Evolutionary conservation across 2,329 filamentous ascomycete genomes (phyloP), one percentile per base, ranked within the genome.

Genomic region (Zasmidium angulare): DNA sequence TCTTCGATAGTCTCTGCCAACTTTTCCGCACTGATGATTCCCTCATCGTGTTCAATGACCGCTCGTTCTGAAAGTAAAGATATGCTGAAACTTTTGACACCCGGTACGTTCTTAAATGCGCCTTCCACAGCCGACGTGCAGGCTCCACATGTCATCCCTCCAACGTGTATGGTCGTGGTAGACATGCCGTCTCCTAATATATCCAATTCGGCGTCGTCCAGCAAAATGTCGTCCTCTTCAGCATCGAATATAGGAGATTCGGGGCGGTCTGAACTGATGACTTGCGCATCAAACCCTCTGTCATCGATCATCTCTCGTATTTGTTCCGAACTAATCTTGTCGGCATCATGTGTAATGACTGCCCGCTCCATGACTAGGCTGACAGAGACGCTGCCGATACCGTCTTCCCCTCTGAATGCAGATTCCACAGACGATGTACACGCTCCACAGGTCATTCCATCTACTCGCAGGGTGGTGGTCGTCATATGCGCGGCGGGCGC

Each of bases 81-180:
- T 69, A 99, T 89, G 10, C 92, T 96, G 60, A 98, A 91, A 68
- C 84, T 91, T 63, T 89, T 90, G 10, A 95, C 87, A 56, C 95
- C 93, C 43, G 89, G 82, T 3, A 96, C 84, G 66, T 84, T 86
- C 70, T 91, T 89, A 78, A 99, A 96, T 66, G 90, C 95, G 60
- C 89, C 86, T 81, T 98, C 93, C 68, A 99, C 89, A n/a, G 95
- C 89, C 48, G 93, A 96, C 24, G 93, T 97, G 75, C 95, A 99
- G 68, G 93, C 89, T 72, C 93, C 93, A 78, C 95, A 99, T 65
- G 82, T 84, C 80, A 83, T 99, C 68, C 95, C 95, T 66, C 89
- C 91, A 46, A 99, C 89, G 71, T 89, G 90, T 61, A 99, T 78
- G 20, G 93, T 97, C 29, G 95, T 98, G 12, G 90, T 96, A 43